Percentiles rank a stretch among this genome's conserved stretches.
Evolutionary conservation across 768 basidiomycete genomes (phyloP).

Genomic region (Lyophyllum atratum): DNA sequence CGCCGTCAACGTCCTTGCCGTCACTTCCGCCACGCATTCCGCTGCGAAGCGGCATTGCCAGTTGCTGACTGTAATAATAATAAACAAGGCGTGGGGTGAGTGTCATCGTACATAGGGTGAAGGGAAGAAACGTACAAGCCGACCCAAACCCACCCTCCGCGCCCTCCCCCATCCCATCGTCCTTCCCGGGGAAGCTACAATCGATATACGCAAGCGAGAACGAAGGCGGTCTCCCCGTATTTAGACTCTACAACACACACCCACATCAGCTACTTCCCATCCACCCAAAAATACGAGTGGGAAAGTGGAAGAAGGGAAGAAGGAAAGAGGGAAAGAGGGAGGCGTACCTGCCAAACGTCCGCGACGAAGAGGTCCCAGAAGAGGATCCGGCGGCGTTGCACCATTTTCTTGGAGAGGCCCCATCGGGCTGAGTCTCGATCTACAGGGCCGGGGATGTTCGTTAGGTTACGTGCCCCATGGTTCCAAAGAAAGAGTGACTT

Average conservation of each 20-base stretch:
- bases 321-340: background rate
- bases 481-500: constrained; percentile 36
- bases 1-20: constrained; percentile 59
- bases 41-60: constrained; percentile 69
- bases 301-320: background rate
- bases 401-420: constrained; percentile 61
- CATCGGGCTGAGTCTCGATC: constrained; percentile 70
- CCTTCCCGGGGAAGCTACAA: constrained; percentile 55
- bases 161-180: constrained; percentile 22
- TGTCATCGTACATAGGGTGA: background rate
- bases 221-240: constrained; percentile 70
- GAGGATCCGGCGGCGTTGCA: constrained; percentile 63
- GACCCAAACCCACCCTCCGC: constrained; percentile 31
- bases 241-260: constrained; percentile 55
- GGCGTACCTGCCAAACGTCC: constrained; percentile 64
- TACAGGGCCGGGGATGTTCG: constrained; percentile 29
- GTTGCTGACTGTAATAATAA: constrained; percentile 42
- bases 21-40: constrained; percentile 67
- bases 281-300: too few species aligned
- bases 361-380: constrained; percentile 82
- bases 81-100: background rate
- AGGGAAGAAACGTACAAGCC: constrained; percentile 27
- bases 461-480: too few species aligned
- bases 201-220: constrained; percentile 69
- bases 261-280: too few species aligned